Evolutionary conservation across 768 basidiomycete species (phyloP).

Genomic region (Exidia glandulosa): DNA sequence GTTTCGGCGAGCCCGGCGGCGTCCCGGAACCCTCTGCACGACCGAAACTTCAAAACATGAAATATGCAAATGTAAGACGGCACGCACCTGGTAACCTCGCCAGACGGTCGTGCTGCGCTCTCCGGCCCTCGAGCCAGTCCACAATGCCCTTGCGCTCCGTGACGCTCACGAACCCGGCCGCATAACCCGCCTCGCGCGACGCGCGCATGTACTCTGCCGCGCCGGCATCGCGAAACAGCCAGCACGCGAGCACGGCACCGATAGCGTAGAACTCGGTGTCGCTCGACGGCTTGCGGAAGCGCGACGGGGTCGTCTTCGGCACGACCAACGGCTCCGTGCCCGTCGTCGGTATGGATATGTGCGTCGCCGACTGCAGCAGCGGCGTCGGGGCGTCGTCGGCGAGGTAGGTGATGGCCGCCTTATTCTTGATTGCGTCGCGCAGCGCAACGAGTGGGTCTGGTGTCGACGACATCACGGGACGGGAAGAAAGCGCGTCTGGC

Average conservation of each 20-base stretch:
- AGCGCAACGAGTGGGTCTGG: conserved; percentile 47
- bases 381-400: conserved; percentile 29
- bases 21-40: conserved; percentile 43
- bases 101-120: conserved; percentile 38
- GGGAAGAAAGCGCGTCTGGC: too few relatives aligned
- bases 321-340: conserved; percentile 27
- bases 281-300: conserved; percentile 55
- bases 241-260: conserved; percentile 78
- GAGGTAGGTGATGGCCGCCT: conserved; percentile 38
- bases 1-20: conserved; percentile 43
- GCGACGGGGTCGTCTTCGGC: conserved; percentile 66
- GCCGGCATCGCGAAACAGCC: conserved; percentile 59
- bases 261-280: conserved; percentile 62
- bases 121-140: conserved; percentile 70
- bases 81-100: conserved; percentile 34
- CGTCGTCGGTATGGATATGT: conserved; percentile 46
- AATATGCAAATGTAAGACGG: conserved; percentile 1
- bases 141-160: conserved; percentile 80
- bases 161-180: conserved; percentile 64
- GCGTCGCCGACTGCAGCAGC: conserved; percentile 47
- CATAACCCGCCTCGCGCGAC: conserved; percentile 61
- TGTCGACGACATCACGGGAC: too few relatives aligned
- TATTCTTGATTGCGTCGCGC: conserved; percentile 50
- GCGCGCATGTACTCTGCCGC: conserved; percentile 86
- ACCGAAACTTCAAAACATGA: conserved; percentile 2